phyloP scores from a whole-genome alignment of 768 basidiomycete genomes.

The Macrocybe gigantea region DNA sequence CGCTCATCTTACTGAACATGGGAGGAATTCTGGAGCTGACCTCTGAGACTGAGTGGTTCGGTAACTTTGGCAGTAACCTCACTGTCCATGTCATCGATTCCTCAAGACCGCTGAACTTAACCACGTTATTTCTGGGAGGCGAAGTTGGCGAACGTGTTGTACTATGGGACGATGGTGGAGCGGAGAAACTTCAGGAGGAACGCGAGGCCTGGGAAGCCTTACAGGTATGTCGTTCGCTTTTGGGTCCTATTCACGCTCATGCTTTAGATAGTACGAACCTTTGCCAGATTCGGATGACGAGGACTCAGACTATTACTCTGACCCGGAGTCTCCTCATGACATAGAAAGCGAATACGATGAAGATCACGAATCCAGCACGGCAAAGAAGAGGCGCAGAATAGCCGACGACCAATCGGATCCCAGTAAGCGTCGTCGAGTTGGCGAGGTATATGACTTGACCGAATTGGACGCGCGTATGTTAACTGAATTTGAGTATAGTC shows the following conservation, averaged over 20 bases:
- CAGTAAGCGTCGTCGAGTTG: conserved; percentile 57
- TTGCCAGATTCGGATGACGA: conserved; percentile 65
- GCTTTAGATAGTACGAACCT: conserved; percentile 61
- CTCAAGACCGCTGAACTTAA: conserved; percentile 81
- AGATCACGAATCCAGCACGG: conserved; percentile 32
- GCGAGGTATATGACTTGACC: conserved; percentile 22
- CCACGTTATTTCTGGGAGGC: conserved; percentile 74
- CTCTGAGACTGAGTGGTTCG: conserved; percentile 61
- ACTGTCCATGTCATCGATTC: conserved; percentile 94
- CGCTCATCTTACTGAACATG: conserved; percentile 88
- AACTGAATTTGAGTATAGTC: too few species aligned
- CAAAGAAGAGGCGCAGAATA: conserved; percentile 27
- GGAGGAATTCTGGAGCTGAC: conserved; percentile 85
- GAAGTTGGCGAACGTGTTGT: conserved; percentile 68
- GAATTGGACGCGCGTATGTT: conserved; percentile 32
- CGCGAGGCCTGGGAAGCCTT: conserved; percentile 81
- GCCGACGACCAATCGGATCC: conserved; percentile 28
- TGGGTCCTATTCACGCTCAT: not conserved
- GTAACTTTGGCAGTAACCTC: conserved; percentile 55
- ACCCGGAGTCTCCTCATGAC: conserved; percentile 30
- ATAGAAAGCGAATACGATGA: conserved; percentile 37
- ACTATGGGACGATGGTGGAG: conserved; percentile 91
- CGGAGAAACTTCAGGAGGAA: conserved; percentile 63
- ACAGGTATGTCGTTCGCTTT: conserved; percentile 44
- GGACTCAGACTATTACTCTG: conserved; percentile 26